Base-by-base conservation (phyloP, 306 rosid species). In the Begonia loranthoides region DNA sequence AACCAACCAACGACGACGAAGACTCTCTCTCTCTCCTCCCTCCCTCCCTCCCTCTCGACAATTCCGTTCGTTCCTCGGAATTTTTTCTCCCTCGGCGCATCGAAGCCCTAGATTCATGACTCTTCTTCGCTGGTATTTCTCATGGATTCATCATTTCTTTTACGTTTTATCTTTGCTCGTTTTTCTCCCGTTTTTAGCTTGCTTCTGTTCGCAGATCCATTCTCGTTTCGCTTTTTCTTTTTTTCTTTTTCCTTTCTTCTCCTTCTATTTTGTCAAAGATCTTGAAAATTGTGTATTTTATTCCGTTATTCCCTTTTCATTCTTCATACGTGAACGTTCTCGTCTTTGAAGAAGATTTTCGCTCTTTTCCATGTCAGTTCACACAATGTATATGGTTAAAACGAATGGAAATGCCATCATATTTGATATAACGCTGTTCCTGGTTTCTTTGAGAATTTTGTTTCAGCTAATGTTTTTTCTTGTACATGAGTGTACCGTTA, bases 201-300 rank as follows among this genome's bases (percentile, higher is more conserved):
- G 45, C 47, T 33, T 63, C 28, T 66, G 39, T 50, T 44, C 51
- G 60, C 67, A 78, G 96, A 87, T 85, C 93, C 79, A 72, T 70
- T 69, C 61, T 49, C 19, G 45, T 67, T 70, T 54, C 13, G 47
- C 60, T 50, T 16, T 56, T 45, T 19, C 15, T 19, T 6, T 13
- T 48, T 52, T 9, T 19, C 54, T 49, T 15, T 51, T 50, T 14
- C 14, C 55, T 15, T 53, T 47, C 38, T 51, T 5, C 12, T 54
- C 63, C 12, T 56, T 6, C 34, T 59, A 47, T 58, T 15, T 9
- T 48, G 13, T 68, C 58, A 51, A 11, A 33, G 24, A 73, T 75
- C 49, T 22, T 17, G 13, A 36, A 44, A 16, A 61, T 43, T 11
- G 43, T 60, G 44, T 56, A 48, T 12, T 70, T 56, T 57, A 2